Conservation (phyloP, 331 rosid genomes). For the Rosa hybrid region DNA sequence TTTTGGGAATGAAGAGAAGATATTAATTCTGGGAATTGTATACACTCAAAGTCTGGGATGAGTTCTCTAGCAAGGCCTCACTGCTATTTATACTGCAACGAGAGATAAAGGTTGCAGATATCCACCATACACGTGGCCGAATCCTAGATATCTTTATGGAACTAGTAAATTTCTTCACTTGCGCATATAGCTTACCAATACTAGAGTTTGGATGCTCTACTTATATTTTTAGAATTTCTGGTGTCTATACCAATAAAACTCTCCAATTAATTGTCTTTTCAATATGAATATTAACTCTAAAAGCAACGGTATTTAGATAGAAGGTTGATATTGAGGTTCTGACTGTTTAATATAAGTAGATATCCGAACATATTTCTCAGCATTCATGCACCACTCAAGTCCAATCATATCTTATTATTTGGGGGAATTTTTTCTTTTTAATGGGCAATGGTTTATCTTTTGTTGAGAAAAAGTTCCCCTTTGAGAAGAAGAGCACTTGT, state of each 20-base stretch:
- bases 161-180: not conserved
- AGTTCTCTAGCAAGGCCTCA: not conserved
- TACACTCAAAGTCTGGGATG: conserved; percentile 5
- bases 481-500: not conserved
- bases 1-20: not conserved
- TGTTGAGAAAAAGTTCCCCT: not conserved
- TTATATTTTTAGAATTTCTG: not conserved
- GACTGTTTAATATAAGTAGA: not conserved
- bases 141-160: not conserved
- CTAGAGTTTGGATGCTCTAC: not conserved
- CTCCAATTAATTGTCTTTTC: not conserved
- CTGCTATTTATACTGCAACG: conserved; percentile 31
- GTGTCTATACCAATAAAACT: not conserved
- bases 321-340: not conserved
- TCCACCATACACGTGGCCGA: conserved; percentile 49
- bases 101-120: not conserved
- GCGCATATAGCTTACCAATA: not conserved
- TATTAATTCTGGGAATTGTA: not conserved
- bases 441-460: not conserved
- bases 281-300: not conserved
- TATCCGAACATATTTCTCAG: not conserved
- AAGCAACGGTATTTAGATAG: not conserved
- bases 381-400: not conserved
- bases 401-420: not conserved
- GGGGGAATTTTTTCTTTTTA: not conserved